phyloP scores from a whole-genome alignment of 179 eudicot species.

The Amaranthus tricolor region DNA sequence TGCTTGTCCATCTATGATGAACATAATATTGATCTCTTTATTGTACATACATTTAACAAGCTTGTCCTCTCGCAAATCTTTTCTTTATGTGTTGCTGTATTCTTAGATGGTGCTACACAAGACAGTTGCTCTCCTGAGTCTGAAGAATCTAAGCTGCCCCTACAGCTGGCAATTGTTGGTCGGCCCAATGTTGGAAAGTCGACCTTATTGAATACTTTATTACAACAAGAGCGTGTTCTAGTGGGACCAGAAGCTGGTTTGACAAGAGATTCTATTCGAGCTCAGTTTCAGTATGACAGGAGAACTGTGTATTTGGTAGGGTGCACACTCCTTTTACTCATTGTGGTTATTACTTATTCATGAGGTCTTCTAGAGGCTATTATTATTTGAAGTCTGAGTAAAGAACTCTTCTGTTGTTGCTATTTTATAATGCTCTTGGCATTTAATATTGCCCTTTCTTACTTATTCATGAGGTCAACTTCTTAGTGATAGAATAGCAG shows the following conservation, averaged over 20 bases:
- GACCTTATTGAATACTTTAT: conserved; percentile 75
- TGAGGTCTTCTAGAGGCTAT: not conserved
- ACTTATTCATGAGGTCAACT: no score
- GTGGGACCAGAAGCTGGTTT: conserved; percentile 99
- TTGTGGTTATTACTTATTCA: not conserved
- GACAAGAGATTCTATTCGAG: conserved; percentile 96
- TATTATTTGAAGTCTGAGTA: not conserved
- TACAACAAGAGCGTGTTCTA: conserved; percentile 93
- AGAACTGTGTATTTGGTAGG: conserved; percentile 81
- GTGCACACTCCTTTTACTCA: conserved; percentile 16
- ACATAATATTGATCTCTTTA: not conserved
- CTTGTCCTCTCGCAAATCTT: conserved; percentile 17
- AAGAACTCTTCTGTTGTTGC: not conserved
- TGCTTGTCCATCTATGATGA: not conserved
- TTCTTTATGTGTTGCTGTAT: conserved; percentile 18
- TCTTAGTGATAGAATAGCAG: not conserved
- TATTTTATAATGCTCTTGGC: not conserved
- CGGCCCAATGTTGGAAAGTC: conserved; percentile 98
- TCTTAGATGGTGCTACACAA: conserved; percentile 38
- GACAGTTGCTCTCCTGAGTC: conserved; percentile 33
- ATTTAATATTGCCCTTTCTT: not conserved
- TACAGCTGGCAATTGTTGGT: conserved; percentile 95
- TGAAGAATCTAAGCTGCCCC: conserved; percentile 70
- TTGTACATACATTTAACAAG: not conserved
- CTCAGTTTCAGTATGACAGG: conserved; percentile 73